phyloP scores from a whole-genome alignment of 305 asterid species.

The Coffea humblotiana region DNA sequence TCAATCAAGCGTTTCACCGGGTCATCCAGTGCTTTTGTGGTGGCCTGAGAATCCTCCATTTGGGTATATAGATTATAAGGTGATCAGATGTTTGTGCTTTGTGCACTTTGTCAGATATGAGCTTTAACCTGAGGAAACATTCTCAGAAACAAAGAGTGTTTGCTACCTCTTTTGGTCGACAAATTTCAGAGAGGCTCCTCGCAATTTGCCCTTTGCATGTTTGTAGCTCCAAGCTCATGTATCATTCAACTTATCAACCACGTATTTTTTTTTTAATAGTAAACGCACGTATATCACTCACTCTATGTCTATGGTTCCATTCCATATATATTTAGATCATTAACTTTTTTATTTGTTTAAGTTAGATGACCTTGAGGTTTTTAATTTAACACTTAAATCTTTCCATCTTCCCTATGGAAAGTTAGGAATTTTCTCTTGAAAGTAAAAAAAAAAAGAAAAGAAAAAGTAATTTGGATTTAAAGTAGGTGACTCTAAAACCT shows the following conservation, averaged over 20 bases:
- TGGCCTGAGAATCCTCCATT: slow-evolving; percentile 21
- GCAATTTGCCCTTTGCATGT: not conserved
- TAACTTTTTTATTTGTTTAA: not conserved
- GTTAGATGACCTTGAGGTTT: too few species aligned
- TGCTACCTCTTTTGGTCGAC: too few species aligned
- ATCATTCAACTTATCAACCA: not conserved
- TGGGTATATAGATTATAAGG: not conserved
- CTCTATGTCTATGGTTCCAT: not conserved
- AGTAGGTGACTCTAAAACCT: too few species aligned
- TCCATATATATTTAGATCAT: not conserved
- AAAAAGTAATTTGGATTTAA: too few species aligned
- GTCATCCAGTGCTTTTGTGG: slow-evolving; percentile 89
- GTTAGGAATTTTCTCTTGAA: too few species aligned
- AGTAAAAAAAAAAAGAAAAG: too few species aligned
- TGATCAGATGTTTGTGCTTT: not conserved
- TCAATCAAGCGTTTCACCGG: slow-evolving; percentile 84
- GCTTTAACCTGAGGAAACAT: not conserved
- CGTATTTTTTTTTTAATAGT: not conserved
- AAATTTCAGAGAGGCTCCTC: not conserved
- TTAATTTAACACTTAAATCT: too few species aligned
- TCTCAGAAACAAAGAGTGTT: not conserved
- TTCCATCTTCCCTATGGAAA: too few species aligned
- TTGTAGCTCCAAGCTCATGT: not conserved
- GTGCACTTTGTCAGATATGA: not conserved
- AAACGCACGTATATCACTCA: not conserved